phyloP scores from a whole-genome alignment of 73 alveolate genomes.

The Paramecium sonneborni region DNA sequence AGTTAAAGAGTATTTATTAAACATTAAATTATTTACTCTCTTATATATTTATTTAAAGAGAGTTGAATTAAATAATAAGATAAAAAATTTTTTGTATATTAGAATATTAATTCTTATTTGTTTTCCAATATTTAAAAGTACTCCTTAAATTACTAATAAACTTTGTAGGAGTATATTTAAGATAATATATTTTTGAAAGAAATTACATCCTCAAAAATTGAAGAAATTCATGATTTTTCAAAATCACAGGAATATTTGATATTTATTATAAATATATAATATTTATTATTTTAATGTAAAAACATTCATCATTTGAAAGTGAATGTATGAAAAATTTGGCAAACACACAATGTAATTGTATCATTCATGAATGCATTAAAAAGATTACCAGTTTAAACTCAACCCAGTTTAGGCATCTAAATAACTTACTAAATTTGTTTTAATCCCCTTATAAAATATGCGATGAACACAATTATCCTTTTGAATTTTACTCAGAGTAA shows the following conservation, averaged over 20 bases:
- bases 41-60: neutral
- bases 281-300: neutral
- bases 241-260: too few species aligned
- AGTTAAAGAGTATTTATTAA: conserved; percentile 14
- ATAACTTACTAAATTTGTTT: neutral
- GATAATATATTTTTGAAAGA: too few species aligned
- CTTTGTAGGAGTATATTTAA: too few species aligned
- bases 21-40: neutral
- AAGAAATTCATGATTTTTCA: too few species aligned
- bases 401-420: too few species aligned
- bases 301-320: neutral
- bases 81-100: too few species aligned
- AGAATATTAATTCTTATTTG: too few species aligned
- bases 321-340: neutral
- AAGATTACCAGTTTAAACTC: neutral
- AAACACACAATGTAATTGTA: neutral
- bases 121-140: too few species aligned
- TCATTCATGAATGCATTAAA: neutral
- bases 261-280: too few species aligned
- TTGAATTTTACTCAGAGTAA: neutral
- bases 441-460: neutral
- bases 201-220: too few species aligned
- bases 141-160: too few species aligned
- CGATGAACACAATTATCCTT: neutral
- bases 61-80: neutral